A percentile compares a stretch with the other conserved stretches of the same genome.
These are phyloP conservation scores for Ophiostoma piceae DNA, from an alignment of 2,329 filamentous ascomycete species.

Conservation along the genomic window DNA sequence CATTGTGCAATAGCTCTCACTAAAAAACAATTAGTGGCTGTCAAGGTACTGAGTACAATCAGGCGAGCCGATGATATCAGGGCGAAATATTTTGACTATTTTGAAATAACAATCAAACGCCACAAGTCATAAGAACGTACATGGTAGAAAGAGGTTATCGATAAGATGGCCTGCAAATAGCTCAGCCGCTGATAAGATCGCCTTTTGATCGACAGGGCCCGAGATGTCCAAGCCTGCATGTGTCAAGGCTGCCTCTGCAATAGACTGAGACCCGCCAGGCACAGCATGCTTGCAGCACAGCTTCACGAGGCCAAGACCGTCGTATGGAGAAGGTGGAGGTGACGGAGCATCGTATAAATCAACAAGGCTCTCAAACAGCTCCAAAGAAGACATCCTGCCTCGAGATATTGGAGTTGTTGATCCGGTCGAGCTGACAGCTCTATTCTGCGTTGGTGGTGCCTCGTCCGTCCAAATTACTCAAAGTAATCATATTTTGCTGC, in stretches of 20 bases:
- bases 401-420: neutral
- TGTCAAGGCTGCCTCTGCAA: neutral
- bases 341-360: neutral
- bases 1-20: conserved; percentile 4
- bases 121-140: neutral
- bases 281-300: neutral
- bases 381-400: neutral
- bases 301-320: neutral
- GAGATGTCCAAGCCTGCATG: neutral
- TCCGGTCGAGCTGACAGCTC: neutral
- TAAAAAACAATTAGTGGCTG: neutral
- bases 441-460: neutral
- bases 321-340: neutral
- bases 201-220: neutral
- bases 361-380: neutral
- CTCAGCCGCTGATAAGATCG: neutral
- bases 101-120: too few relatives aligned
- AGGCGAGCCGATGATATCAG: too few relatives aligned
- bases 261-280: neutral
- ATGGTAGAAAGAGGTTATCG: neutral
- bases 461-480: neutral
- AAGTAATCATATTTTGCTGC: neutral
- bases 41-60: too few relatives aligned
- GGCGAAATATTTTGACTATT: too few relatives aligned
- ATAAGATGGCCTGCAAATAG: conserved; percentile 15